A percentile compares a stretch with the other conserved stretches of the same genome.
These are phyloP conservation scores for Phialophora tarda DNA, from an alignment of 2,329 filamentous ascomycete species.

Conservation along the genomic window DNA sequence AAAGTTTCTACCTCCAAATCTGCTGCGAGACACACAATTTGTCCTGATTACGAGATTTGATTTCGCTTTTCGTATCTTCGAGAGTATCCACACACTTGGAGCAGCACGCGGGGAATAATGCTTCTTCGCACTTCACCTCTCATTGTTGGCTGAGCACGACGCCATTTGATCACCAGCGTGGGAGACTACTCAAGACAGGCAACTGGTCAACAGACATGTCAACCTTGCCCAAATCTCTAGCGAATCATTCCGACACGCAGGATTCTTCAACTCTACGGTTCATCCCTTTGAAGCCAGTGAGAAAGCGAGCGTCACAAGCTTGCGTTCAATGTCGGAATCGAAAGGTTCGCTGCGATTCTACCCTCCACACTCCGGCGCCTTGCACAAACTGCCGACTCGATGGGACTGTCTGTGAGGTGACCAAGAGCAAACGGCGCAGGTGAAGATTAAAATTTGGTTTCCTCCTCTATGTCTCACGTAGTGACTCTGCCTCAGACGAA, in stretches of 20 bases:
- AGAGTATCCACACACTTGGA: too few species aligned
- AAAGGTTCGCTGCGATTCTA: constrained; percentile 18
- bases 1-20: too few species aligned
- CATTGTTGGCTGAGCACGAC: too few species aligned
- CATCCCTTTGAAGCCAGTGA: constrained; percentile 14
- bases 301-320: constrained; percentile 17
- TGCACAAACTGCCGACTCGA: constrained; percentile 21
- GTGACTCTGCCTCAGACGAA: constrained; percentile 4
- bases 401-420: constrained; percentile 12
- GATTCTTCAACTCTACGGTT: constrained; percentile 7
- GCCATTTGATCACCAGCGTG: too few species aligned
- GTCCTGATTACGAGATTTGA: too few species aligned
- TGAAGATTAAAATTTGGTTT: not conserved
- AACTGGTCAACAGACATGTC: too few species aligned
- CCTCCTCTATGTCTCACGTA: not conserved
- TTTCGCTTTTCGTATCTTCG: too few species aligned
- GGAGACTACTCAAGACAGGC: too few species aligned
- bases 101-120: too few species aligned
- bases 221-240: too few species aligned
- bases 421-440: constrained; percentile 15
- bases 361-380: constrained; percentile 1
- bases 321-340: constrained; percentile 17
- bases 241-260: not conserved
- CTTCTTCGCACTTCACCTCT: too few species aligned
- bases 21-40: too few species aligned